Conservation (phyloP, 306 rosid genomes). For the Medicago truncatula region DNA sequence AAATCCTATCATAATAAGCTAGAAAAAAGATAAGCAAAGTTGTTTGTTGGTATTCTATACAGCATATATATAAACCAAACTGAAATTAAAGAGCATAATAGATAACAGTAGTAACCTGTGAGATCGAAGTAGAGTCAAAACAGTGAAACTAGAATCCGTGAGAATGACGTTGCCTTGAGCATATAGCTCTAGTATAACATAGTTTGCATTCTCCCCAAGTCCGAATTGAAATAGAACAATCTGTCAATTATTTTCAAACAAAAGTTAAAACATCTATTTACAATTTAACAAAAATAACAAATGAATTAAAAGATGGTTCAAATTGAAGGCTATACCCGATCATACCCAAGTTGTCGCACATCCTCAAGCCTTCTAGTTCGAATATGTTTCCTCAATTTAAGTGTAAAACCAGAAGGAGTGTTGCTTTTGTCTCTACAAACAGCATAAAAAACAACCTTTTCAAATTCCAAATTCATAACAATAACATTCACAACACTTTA, state of each 20-base stretch:
- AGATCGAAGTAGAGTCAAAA: constrained; percentile 95
- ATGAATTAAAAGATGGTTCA: constrained; percentile 4
- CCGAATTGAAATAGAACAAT: constrained; percentile 96
- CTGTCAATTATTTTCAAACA: constrained; percentile 54
- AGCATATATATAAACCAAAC: not conserved
- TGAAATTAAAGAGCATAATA: constrained; percentile 26
- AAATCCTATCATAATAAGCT: not conserved
- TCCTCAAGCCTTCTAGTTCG: constrained; percentile 95
- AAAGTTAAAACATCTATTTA: not conserved
- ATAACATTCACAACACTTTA: not conserved
- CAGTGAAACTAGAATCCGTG: constrained; percentile 78
- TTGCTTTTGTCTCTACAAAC: constrained; percentile 80
- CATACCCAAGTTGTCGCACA: constrained; percentile 98
- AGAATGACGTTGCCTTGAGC: constrained; percentile 97
- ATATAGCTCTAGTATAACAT: constrained; percentile 89
- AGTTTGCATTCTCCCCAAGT: constrained; percentile 84
- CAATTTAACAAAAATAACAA: not conserved
- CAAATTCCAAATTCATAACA: not conserved
- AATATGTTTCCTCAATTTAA: constrained; percentile 91
- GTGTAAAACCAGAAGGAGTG: constrained; percentile 97
- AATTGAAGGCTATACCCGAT: constrained; percentile 64
- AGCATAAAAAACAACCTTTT: not conserved
- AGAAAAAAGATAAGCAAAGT: constrained; percentile 24
- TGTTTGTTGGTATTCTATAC: not conserved
- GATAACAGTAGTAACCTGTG: constrained; percentile 66